phyloP scores from a whole-genome alignment of 78 protist species.

The Tieghemostelium lacteum region DNA sequence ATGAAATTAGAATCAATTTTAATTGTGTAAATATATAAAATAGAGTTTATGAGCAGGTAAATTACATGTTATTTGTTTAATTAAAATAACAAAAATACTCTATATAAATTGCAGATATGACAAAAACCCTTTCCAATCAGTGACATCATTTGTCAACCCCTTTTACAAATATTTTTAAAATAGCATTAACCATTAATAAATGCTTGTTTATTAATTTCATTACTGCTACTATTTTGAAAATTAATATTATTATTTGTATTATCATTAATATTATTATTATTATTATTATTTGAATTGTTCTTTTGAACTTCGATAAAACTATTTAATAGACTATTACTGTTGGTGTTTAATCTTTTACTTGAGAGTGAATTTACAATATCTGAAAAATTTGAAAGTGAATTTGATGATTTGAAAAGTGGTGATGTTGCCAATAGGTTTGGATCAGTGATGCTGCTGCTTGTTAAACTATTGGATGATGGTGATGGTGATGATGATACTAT shows the following conservation, averaged over 20 bases:
- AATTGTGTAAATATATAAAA: no score
- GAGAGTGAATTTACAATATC: constrained; percentile 5
- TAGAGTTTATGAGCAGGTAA: no score
- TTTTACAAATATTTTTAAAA: no score
- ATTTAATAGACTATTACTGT: not conserved
- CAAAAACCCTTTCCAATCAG: no score
- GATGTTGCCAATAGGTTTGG: not conserved
- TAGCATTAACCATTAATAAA: not conserved
- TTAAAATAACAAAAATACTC: no score
- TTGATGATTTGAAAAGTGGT: constrained; percentile 23
- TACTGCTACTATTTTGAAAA: no score
- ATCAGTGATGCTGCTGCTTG: not conserved
- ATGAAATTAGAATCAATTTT: no score
- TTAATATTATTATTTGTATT: constrained; percentile 3
- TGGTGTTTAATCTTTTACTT: no score
- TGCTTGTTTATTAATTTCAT: not conserved
- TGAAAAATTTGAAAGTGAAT: constrained; percentile 21
- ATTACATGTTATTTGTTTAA: no score
- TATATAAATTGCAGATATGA: no score
- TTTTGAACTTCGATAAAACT: not conserved
- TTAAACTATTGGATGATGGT: not conserved
- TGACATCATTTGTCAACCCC: no score
- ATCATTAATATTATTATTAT: not conserved
- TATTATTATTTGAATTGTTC: not conserved
- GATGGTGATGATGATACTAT: not conserved